Base-by-base conservation (phyloP, 169 alveolate species). In the Pseudocohnilembus persalinus region DNA sequence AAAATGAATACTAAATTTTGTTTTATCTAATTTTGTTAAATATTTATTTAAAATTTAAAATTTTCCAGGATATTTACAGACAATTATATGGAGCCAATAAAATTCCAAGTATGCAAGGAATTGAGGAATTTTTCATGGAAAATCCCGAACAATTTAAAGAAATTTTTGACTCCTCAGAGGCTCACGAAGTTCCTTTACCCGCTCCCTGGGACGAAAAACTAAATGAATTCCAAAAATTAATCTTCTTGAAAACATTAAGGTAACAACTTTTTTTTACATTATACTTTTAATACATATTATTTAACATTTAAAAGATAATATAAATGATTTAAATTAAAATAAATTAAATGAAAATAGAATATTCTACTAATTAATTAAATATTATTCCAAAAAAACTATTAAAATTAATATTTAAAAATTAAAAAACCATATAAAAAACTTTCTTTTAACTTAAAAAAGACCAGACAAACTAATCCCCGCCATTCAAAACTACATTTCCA, bases 161-260 rank as follows among this genome's bases (percentile, higher is more conserved):
- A 34, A 92, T 97, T 68, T 97, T 92, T 88, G 99, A 98, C 88
- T 91, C 98, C 6, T 85, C 83, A 0, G 95, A 96, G 73, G 98
- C 99, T 27, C 97, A 98, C 75, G 93, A 91, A 76, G 95, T 91
- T 84, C 94, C 98, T 0, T 63, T 97, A 0, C 99, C 99, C 49
- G 98, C 94, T 0, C 97, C 93, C 31, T 97, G 99, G 98, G 92
- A 96, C 68, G 82, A 85, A 27, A 90, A 85, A 88, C 88, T 95
- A 29, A 85, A 93, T 65, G 89, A 91, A 76, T 93, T 96, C 93
- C 93, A 96, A 91, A 97, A 96, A 91, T 34, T 97, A 91, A 94
- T 96, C 77, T 93, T 97, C 73, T 90, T 98, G 29, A 97, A 97
- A 83, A 90, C 96, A 28, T 82, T 49, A 20, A 49, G 68, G 68